A percentile compares a stretch with the other conserved stretches of the same genome.
Conservation (phyloP, 2,329 filamentous ascomycete genomes). For the Cadophora malorum region DNA sequence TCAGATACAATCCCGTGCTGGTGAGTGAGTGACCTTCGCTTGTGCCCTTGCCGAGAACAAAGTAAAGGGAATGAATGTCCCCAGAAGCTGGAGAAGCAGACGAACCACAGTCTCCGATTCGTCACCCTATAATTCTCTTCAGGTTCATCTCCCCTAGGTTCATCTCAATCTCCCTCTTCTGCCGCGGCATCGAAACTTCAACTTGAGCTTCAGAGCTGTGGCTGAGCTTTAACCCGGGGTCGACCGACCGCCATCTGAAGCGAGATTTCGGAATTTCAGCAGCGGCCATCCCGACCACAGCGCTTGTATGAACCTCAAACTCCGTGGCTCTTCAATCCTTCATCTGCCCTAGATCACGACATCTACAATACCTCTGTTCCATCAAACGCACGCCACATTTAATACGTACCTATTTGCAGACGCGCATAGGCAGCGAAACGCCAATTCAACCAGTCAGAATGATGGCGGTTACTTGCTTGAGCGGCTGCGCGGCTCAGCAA, state of each 20-base stretch:
- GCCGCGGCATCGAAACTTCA: background rate
- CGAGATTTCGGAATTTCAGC: conserved; percentile 1
- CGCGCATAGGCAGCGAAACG: conserved; percentile 13
- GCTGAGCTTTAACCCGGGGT: conserved; percentile 11
- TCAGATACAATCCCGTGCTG: background rate
- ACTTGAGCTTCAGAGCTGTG: conserved; percentile 6
- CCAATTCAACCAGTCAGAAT: conserved; percentile 1
- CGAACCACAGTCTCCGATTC: background rate
- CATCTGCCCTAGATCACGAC: background rate
- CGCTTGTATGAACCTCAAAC: background rate
- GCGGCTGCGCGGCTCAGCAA: conserved; percentile 18
- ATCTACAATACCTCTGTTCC: background rate
- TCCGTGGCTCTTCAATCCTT: conserved; percentile 1
- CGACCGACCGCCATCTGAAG: background rate
- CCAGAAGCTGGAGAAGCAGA: background rate
- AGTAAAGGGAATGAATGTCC: background rate
- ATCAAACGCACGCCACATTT: conserved; percentile 6
- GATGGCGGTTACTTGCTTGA: conserved; percentile 12
- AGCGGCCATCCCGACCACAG: conserved; percentile 14
- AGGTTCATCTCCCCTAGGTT: conserved; percentile 1
- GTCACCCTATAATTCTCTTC: background rate
- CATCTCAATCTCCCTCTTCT: conserved; percentile 14
- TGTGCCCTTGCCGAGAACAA: background rate
- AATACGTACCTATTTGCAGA: conserved; percentile 3
- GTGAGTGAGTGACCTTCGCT: background rate